Evolutionary conservation across 495 filamentous ascomycete species (phyloP), one percentile per base, ranked within the genome.

Genomic region (Podospora fimiseda): DNA sequence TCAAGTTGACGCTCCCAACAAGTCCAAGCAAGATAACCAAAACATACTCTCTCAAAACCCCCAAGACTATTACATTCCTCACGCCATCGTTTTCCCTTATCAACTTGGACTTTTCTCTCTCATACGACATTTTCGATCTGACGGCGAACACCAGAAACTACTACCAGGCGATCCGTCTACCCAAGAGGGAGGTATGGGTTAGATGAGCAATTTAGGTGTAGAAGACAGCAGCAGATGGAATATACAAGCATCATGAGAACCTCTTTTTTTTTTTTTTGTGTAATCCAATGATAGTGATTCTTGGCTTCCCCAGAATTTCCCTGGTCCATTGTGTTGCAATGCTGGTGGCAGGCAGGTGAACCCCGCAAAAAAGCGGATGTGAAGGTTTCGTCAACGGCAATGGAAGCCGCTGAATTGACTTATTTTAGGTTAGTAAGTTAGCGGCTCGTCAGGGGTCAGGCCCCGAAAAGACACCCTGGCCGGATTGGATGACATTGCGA

Each of bases 211-310:
- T 59, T 33, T 64, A 62, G 42, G 55, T 52, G 53, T 33, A 33
- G 5, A 47, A 61, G 53, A 52, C 53, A 43, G 39, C 57, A 53
- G 48, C 43, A 56, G 55, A 50, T 30, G 6, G 30, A 60, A 62
- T 64, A 64, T 61, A 64, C 48, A 55, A 64, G 55, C 53, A 62
- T 55, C 23, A 56, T 45, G 57, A 59, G 51, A n/a, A 44, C 9
- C n/a, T n/a, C 16, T 20, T 13, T 21, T 20, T 36, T 14, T 18
- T 13, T 8, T 33, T 14, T 21, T 19, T 22, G 5, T 5, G 11
- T 11, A 33, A 11, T 33, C 27, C 27, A 33, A 33, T 33, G 27
- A 11, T 33, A 33, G 6, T 33, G 27, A 33, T 33, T 33, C 27
- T 33, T 33, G 27, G 27, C 27, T 33, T 33, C 27, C 27, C 27